Evolutionary conservation across 1,284 basidiomycete genomes (phyloP), one percentile per base, ranked within the genome.

Genomic region (Athelia sp.): DNA sequence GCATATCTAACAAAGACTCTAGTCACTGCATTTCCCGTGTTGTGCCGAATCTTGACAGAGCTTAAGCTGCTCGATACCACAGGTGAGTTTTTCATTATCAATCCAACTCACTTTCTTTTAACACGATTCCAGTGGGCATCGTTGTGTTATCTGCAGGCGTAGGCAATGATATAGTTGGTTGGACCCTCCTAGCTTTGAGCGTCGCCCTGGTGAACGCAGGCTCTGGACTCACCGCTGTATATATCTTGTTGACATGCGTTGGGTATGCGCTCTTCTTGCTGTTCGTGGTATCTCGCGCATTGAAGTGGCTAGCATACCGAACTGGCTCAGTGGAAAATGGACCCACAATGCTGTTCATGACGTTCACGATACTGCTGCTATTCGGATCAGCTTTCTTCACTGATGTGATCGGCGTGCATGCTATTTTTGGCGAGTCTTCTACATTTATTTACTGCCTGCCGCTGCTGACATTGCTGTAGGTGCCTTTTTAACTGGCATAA

Each of bases 341-440:
- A 23, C 90, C 91, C 1, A 84, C 82, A 0, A 81, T 88, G 51
- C 69, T 82, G 36, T 88, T 90, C 68, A 91, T 93, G 84, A 84
- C 85, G 10, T 75, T 83, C 48, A 80, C 86, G 21, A 79, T 93
- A 49, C 63, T 97, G 22, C 66, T 94, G 22, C 78, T 95, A 15
- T 88, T 97, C 62, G 78, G 81, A 3, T 93, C 88, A 8, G 87
- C 93, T 0, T 98, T 97, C 72, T 87, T 95, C 63, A 98, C 95
- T 1, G 94, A 96, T 63, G 78, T 94, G 54, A 92, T 98, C 57
- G 95, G 94, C 49, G 91, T 96, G 1, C 93, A 95, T 62, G 86
- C 92, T 24, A 94, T 95, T 58, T 91, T 93, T 60, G 89, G 90
- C 76, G 52, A 50, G 73, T 44, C 23, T 36, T 22, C 21, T 47